Percentiles rank a stretch among this genome's conserved stretches.
Evolutionary conservation across 2,329 filamentous ascomycete species (phyloP).

Genomic region (Paramyrothecium roridum): DNA sequence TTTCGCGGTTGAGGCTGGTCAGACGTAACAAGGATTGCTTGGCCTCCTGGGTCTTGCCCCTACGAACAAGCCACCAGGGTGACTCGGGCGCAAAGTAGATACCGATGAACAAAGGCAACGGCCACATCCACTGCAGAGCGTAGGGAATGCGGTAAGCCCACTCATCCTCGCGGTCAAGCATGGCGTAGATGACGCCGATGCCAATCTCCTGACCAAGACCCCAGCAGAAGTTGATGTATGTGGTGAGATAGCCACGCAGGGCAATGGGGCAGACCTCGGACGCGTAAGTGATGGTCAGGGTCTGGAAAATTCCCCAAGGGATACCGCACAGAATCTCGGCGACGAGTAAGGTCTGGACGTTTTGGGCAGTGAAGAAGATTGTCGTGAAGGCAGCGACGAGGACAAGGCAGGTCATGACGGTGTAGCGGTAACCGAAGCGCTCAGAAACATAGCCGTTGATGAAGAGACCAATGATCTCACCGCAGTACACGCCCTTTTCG

Average conservation of each 20-base stretch:
- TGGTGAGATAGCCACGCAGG: constrained; percentile 68
- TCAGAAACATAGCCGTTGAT: constrained; percentile 65
- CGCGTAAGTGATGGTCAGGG: constrained; percentile 62
- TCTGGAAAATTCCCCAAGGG: constrained; percentile 59
- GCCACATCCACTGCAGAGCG: constrained; percentile 77
- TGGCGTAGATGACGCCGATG: constrained; percentile 68
- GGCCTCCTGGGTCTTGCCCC: constrained; percentile 61
- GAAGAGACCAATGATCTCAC: constrained; percentile 64
- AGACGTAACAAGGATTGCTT: constrained; percentile 64
- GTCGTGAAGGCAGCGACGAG: constrained; percentile 55
- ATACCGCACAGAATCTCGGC: constrained; percentile 63
- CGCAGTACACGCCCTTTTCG: constrained; percentile 47
- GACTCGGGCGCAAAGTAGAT: constrained; percentile 68
- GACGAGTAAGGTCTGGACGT: constrained; percentile 54
- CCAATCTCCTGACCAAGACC: constrained; percentile 72
- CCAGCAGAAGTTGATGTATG: constrained; percentile 77
- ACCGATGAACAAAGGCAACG: constrained; percentile 61
- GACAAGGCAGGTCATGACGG: constrained; percentile 56
- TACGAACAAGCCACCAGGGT: constrained; percentile 74
- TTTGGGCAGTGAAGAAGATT: constrained; percentile 63
- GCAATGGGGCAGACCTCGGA: constrained; percentile 72
- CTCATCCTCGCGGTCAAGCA: constrained; percentile 62
- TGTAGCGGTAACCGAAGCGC: constrained; percentile 65
- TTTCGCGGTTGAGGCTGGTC: constrained; percentile 60
- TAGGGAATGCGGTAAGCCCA: constrained; percentile 71